Evolutionary conservation across 2,329 filamentous ascomycete genomes (phyloP), one percentile per base, ranked within the genome.

Genomic region (Xylaria sp.): DNA sequence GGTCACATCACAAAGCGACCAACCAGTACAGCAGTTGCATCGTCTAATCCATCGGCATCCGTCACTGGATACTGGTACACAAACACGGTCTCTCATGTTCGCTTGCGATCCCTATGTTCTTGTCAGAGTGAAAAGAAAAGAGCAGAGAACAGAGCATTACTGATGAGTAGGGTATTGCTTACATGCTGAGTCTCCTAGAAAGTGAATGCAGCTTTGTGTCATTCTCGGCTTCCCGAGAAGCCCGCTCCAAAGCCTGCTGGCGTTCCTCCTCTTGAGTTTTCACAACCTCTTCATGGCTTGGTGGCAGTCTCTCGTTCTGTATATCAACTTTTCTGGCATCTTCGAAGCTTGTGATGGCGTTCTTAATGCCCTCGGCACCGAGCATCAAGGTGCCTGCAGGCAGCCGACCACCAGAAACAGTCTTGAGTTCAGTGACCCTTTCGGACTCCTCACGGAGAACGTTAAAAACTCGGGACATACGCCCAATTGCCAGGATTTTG

Each of bases 401-500:
- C 72, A 99, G 87, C 77, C 94, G 90, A 69, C 96, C 96, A 74
- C 96, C 96, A 70, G 94, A 92, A 54, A 94, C 95, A 55, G 95
- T 98, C 89, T 99, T 99, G 81, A 99, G 89, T 82, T 99, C 96
- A 48, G 95, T 98, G 66, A 99, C 94, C 76, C 92, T 90, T 85
- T 99, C 96, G 1, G 94, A 97, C 82, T 99, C 96, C 83, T 99
- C 96, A 77, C 96, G 94, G 76, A 99, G 84, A 60, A 99, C 96
- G 81, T 99, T 96, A 91, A 99, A 99, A 70, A 99, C 96, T 76
- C 96, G 93, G 46, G 96, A 98, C 73, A 99, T 87, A 75, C 96
- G 93, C 37, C 96, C 96, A 78, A 99, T 99, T 70, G 96, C 96
- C 76, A 99, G 85, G 78, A 99, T 98, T 87, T 99, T 99, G 90